Evolutionary conservation across 2,329 filamentous ascomycete species (phyloP).

Genomic region (Paecilomyces formosus): DNA sequence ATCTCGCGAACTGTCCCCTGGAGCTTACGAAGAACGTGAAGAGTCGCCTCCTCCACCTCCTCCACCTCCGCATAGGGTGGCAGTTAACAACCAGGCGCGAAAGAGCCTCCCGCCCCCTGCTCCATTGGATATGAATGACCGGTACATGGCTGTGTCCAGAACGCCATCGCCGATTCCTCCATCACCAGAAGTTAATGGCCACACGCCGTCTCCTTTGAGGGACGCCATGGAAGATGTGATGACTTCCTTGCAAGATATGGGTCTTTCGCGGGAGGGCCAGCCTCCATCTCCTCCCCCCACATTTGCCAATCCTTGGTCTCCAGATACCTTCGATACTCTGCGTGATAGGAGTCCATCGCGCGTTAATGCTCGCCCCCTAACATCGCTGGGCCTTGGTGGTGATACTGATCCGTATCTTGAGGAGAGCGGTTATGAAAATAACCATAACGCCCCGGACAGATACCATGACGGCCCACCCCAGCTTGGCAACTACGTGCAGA

Average conservation of each 20-base stretch:
- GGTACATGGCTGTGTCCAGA: constrained; percentile 30
- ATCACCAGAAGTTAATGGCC: constrained; percentile 57
- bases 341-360: constrained; percentile 24
- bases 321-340: constrained; percentile 67
- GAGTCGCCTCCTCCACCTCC: constrained; percentile 77
- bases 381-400: constrained; percentile 62
- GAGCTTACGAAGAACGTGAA: constrained; percentile 43
- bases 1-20: constrained; percentile 7
- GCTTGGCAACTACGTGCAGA: constrained; percentile 77
- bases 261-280: constrained; percentile 48
- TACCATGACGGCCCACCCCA: constrained; percentile 58
- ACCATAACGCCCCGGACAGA: constrained; percentile 43
- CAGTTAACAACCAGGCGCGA: constrained; percentile 37
- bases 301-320: constrained; percentile 68
- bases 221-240: constrained; percentile 98
- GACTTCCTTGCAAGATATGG: constrained; percentile 85
- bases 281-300: constrained; percentile 50
- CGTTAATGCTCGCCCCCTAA: constrained; percentile 53
- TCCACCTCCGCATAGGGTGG: constrained; percentile 67
- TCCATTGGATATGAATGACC: constrained; percentile 34
- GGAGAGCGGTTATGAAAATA: constrained; percentile 44
- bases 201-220: constrained; percentile 84
- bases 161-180: constrained; percentile 44
- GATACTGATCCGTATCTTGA: constrained; percentile 39
- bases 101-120: constrained; percentile 19